phyloP scores from a whole-genome alignment of 1,139 yeast genomes.

The Pichia sp. region DNA sequence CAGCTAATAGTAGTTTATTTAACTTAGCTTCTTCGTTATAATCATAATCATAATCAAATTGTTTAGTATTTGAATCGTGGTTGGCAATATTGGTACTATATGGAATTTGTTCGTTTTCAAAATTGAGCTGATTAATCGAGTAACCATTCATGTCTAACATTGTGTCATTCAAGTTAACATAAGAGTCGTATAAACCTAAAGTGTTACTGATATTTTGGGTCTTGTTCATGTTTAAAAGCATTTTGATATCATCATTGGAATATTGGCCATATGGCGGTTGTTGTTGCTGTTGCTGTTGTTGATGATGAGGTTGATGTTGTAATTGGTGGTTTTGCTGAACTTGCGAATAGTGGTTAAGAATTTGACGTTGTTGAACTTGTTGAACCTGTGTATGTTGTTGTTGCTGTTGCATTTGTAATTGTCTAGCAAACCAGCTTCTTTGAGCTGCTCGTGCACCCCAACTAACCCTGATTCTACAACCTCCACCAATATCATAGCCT shows the following conservation, averaged over 20 bases:
- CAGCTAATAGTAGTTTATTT: slow-evolving; percentile 23
- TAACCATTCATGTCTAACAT: slow-evolving; percentile 10
- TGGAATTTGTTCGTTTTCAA: slow-evolving; percentile 21
- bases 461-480: slow-evolving; percentile 56
- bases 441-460: slow-evolving; percentile 51
- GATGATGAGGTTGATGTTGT: not conserved
- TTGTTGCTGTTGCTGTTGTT: not conserved
- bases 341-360: slow-evolving; percentile 12
- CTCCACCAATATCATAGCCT: slow-evolving; percentile 58
- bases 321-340: slow-evolving; percentile 14
- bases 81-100: slow-evolving; percentile 9
- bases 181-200: slow-evolving; percentile 13
- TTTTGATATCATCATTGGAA: slow-evolving; percentile 9
- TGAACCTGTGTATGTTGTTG: slow-evolving; percentile 14
- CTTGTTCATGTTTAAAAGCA: slow-evolving; percentile 10
- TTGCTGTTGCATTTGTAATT: slow-evolving; percentile 21
- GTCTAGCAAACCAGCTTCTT: slow-evolving; percentile 27
- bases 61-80: not conserved
- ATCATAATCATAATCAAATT: not conserved
- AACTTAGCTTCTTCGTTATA: slow-evolving; percentile 23
- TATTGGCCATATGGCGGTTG: slow-evolving; percentile 5
- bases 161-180: slow-evolving; percentile 10
- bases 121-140: slow-evolving; percentile 11
- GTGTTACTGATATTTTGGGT: slow-evolving; percentile 11
- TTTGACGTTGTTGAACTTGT: slow-evolving; percentile 13